Base-by-base conservation (phyloP, 1,139 yeast genomes). In the Yamadazyma blattariae region DNA sequence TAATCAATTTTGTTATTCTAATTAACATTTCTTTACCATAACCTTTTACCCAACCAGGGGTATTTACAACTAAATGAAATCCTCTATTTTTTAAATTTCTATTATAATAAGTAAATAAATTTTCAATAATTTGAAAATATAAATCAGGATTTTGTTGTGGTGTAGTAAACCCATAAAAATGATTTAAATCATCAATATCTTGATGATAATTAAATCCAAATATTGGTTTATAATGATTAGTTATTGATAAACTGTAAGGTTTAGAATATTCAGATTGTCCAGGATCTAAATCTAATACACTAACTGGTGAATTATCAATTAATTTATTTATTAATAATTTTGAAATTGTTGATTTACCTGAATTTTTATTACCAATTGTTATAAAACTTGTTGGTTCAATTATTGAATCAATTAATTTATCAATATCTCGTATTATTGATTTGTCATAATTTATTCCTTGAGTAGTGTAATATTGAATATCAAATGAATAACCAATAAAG, bases 31-130 rank as follows among this genome's bases (percentile, higher is more conserved):
- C 82, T 25, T 82, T 68, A 0, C 97, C 98, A 41, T 79, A 79
- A 0, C 97, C 97, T 57, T 85, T 86, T 18, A 89, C 75, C 97
- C 97, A 90, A 0, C 97, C 97, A 0, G 97, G 95, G 0, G 94
- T 79, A 48, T 90, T 90, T 3, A 90, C 70, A 1, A 92, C 57
- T 10, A 89, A 59, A 8, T 74, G 69, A 16, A 70, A 60, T 30
- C 66, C 64, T 14, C 44, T 42, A 1, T 52, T 46, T 30, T 61
- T 53, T 29, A 60, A 51, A 9, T 47, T 38, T 28, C 46, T 43
- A 15, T 36, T 23, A 40, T 67, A 77, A 18, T 48, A 44, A 2
- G 50, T 42, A 13, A 75, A 57, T 15, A 90, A 56, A 8, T 67
- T 59, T 20, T 59, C 54, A 1, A 81, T 61, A 17, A 75, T 61